phyloP scores from a whole-genome alignment of 306 rosid genomes.

The Prosopis cineraria region DNA sequence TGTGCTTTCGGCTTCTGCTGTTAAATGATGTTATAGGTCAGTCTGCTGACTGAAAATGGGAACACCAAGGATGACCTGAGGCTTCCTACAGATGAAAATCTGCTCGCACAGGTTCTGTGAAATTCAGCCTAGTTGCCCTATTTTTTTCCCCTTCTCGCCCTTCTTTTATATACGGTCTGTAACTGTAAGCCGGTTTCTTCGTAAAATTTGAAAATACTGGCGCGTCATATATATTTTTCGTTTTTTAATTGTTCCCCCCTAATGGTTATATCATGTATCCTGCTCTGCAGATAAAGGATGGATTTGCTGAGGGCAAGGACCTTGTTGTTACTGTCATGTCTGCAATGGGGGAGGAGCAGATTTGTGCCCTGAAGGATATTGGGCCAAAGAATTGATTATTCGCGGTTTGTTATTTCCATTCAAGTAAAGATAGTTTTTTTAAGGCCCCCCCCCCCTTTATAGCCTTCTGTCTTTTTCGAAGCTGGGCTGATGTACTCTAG shows the following conservation, averaged over 20 bases:
- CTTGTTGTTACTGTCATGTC: constrained; percentile 80
- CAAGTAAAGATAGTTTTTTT: constrained; percentile 38
- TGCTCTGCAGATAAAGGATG: constrained; percentile 66
- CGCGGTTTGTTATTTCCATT: constrained; percentile 42
- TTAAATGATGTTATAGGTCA: constrained; percentile 49
- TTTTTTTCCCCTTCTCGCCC: not conserved
- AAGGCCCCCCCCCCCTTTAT: constrained; percentile 28
- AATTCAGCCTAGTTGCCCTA: not conserved
- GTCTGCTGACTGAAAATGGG: constrained; percentile 78
- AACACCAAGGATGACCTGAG: constrained; percentile 64
- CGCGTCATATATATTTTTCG: not conserved
- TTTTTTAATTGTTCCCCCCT: not conserved
- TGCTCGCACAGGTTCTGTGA: constrained; percentile 67
- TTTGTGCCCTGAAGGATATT: constrained; percentile 73
- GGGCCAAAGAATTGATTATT: constrained; percentile 57
- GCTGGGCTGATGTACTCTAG: constrained; percentile 36
- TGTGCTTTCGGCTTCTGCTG: not conserved
- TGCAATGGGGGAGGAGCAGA: constrained; percentile 89
- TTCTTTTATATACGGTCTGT: not conserved
- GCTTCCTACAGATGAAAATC: constrained; percentile 60
- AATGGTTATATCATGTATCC: not conserved
- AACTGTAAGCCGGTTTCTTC: not conserved
- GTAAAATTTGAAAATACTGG: not conserved
- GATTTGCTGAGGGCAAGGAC: constrained; percentile 73
- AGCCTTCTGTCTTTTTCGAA: constrained; percentile 20